Percentiles rank a stretch among this genome's conserved stretches.
These are phyloP conservation scores for Fraxinus latifolia DNA, from an alignment of 305 asterid genomes.

Conservation along the genomic window DNA sequence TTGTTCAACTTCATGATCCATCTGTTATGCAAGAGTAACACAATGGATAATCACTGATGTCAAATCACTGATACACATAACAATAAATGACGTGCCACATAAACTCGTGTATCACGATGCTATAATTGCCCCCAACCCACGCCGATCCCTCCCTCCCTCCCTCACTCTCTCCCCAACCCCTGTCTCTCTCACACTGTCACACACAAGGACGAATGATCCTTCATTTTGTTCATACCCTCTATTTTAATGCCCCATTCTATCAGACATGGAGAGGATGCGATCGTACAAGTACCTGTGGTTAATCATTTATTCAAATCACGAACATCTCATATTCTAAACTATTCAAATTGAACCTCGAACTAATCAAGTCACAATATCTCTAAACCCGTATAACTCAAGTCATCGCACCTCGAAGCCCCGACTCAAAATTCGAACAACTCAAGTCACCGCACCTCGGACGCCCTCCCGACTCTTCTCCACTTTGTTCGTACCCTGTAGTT, in stretches of 20 bases:
- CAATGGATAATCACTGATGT: neutral
- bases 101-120: no score
- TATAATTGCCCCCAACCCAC: neutral
- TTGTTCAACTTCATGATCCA: neutral
- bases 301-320: neutral
- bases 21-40: neutral
- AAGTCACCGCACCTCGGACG: neutral
- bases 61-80: neutral
- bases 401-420: neutral
- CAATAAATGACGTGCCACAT: neutral
- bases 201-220: neutral
- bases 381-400: neutral
- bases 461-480: neutral
- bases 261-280: neutral
- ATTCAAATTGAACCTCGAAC: neutral
- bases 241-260: neutral
- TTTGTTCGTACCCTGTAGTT: neutral
- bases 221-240: neutral
- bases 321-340: neutral
- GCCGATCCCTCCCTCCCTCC: no score
- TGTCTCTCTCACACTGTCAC: neutral
- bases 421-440: neutral
- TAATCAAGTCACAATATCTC: neutral
- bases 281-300: neutral
- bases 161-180: neutral